Evolutionary conservation across 2,329 filamentous ascomycete genomes (phyloP), one percentile per base, ranked within the genome.

Genomic region (Alternaria atra): DNA sequence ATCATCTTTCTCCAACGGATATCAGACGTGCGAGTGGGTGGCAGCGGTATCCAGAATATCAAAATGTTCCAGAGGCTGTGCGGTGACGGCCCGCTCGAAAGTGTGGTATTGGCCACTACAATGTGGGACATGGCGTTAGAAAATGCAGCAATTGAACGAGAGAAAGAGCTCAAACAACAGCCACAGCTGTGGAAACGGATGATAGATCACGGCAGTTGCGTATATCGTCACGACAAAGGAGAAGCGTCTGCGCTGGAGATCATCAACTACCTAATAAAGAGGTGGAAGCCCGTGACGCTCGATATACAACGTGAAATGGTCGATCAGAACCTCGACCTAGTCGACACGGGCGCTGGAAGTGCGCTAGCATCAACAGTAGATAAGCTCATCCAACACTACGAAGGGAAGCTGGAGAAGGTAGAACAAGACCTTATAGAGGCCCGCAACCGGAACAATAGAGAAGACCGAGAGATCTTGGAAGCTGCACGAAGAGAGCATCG

Each of bases 1-100:
- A 80, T 84, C 35, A 80, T 84, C 27, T 84, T 83, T 64, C 68
- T 85, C 3, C 82, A 84, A 48, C 73, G 76, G 0, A 84, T 85
- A 53, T 75, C 70, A 0, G 79, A 84, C 48, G 73, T 68, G 9
- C 76, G 82, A 10, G 70, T 84, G 61, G 70, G 72, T 5, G 77
- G 80, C 53, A 76, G 78, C 23, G 73, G 72, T 17, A 69, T 76
- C 13, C 76, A 76, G 52, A 84, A 84, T 56, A 65, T 84, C 1
- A 63, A 74, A 20, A 82, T 84, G 77, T 83, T 84, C 72, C 72
- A 77, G 52, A 78, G 80, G 32, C 78, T 85, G 4, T 81, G 78
- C 25, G 83, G 83, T 1, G 72, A 80, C 9, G 68, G 79, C 17
- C 75, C 75, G 32, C 68, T 84, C 4, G 71, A 74, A 48, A 79